These are phyloP conservation scores for Psilocybe subaeruginosa DNA, from an alignment of 768 basidiomycete genomes.

Conservation along the genomic window DNA sequence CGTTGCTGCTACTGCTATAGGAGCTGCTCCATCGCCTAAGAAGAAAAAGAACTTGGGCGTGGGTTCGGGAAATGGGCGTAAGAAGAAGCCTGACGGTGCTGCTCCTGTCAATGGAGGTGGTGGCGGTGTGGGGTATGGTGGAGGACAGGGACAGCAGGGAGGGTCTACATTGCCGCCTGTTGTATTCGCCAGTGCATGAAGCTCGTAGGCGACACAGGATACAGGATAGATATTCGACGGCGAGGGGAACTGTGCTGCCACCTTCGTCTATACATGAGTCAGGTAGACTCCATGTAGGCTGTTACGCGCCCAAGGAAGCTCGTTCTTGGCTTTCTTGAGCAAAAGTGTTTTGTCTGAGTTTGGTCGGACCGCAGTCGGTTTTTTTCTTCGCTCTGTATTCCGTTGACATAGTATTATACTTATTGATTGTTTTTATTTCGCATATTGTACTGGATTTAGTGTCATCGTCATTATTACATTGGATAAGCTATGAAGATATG, in stretches of 20 bases:
- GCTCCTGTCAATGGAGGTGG: conserved; percentile 3
- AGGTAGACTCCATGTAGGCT: background rate
- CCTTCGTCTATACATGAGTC: no score
- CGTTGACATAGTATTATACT: background rate
- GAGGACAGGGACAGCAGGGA: conserved; percentile 17
- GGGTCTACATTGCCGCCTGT: conserved; percentile 27
- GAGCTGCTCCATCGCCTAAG: conserved; percentile 30
- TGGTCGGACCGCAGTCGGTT: background rate
- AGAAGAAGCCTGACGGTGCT: conserved; percentile 40
- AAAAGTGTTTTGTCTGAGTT: background rate
- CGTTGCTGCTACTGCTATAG: conserved; percentile 6
- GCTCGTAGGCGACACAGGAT: no score
- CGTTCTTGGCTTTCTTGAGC: background rate
- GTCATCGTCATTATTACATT: background rate
- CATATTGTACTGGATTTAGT: background rate
- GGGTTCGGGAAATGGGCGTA: conserved; percentile 48
- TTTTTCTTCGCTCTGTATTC: background rate
- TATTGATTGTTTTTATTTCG: conserved; percentile 3
- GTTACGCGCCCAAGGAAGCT: background rate
- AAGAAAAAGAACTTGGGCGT: conserved; percentile 44
- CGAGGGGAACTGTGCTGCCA: no score
- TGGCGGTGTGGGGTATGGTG: conserved; percentile 5
- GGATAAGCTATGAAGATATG: background rate
- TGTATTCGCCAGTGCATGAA: conserved; percentile 32
- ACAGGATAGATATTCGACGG: no score